Evolutionary conservation across 768 basidiomycete genomes (phyloP).

Genomic region (Tricholoma saponaceum): DNA sequence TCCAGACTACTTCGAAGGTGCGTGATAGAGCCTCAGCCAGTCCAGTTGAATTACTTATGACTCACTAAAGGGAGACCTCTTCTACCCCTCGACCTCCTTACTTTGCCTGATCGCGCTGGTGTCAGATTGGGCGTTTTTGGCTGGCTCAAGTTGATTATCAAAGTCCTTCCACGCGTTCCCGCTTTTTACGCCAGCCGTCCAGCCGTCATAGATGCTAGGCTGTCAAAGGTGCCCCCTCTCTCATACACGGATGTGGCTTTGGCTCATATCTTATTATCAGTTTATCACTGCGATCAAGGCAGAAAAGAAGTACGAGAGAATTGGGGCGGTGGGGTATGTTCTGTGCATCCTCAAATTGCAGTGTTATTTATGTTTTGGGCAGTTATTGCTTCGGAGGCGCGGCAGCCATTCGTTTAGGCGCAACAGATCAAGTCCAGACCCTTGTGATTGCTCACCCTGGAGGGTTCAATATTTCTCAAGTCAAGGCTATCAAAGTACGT

Average conservation of each 20-base stretch:
- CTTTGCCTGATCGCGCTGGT: slow-evolving; percentile 29
- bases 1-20: slow-evolving; percentile 52
- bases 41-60: background rate
- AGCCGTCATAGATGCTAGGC: slow-evolving; percentile 25
- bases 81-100: slow-evolving; percentile 18
- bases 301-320: slow-evolving; percentile 35
- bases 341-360: background rate
- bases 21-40: no score
- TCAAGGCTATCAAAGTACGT: slow-evolving; percentile 17
- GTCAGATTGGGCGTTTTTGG: slow-evolving; percentile 26
- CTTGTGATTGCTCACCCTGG: slow-evolving; percentile 20
- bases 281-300: slow-evolving; percentile 30
- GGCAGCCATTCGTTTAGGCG: slow-evolving; percentile 13
- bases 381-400: slow-evolving; percentile 22
- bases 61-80: slow-evolving; percentile 26
- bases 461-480: slow-evolving; percentile 11
- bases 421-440: slow-evolving; percentile 16
- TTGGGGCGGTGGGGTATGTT: slow-evolving; percentile 37
- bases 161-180: slow-evolving; percentile 25
- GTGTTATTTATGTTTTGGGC: background rate
- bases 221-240: slow-evolving; percentile 13
- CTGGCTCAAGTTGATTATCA: slow-evolving; percentile 26
- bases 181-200: slow-evolving; percentile 28
- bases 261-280: slow-evolving; percentile 15
- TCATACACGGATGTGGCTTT: background rate